These are phyloP conservation scores for Pulicaria dysenterica DNA, from an alignment of 129 eudicot species.

Conservation along the genomic window DNA sequence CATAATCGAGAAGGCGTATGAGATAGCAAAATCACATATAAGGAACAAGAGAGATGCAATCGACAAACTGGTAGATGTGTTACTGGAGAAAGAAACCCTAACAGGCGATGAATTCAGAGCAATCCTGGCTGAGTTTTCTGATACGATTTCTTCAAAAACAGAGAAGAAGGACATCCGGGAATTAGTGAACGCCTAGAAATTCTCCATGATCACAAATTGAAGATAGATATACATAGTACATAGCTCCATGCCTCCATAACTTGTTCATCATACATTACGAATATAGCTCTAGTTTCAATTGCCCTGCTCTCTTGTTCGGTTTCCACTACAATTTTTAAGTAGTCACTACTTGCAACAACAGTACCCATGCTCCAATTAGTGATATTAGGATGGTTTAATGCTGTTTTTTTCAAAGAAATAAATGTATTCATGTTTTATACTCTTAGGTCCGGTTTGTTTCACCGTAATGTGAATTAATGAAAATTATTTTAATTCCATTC, in stretches of 20 bases:
- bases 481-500: too few species aligned
- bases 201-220: conserved; percentile 1
- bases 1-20: conserved; percentile 68
- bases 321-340: too few species aligned
- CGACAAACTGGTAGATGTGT: conserved; percentile 64
- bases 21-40: conserved; percentile 60
- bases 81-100: conserved; percentile 77
- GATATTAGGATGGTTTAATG: too few species aligned
- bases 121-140: conserved; percentile 54
- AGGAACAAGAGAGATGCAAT: conserved; percentile 73
- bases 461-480: too few species aligned
- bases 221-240: background rate
- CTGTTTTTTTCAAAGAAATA: too few species aligned
- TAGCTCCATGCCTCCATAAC: background rate
- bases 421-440: too few species aligned
- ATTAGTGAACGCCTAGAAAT: conserved; percentile 53
- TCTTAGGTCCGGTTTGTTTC: too few species aligned
- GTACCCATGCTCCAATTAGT: too few species aligned
- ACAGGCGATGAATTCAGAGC: conserved; percentile 80
- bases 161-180: conserved; percentile 36
- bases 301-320: too few species aligned
- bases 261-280: background rate
- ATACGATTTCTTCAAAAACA: conserved; percentile 30
- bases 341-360: too few species aligned
- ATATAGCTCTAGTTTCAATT: too few species aligned